These are phyloP conservation scores for Ceratobasidium sp. DNA, from an alignment of 1,284 basidiomycete genomes.

Conservation along the genomic window DNA sequence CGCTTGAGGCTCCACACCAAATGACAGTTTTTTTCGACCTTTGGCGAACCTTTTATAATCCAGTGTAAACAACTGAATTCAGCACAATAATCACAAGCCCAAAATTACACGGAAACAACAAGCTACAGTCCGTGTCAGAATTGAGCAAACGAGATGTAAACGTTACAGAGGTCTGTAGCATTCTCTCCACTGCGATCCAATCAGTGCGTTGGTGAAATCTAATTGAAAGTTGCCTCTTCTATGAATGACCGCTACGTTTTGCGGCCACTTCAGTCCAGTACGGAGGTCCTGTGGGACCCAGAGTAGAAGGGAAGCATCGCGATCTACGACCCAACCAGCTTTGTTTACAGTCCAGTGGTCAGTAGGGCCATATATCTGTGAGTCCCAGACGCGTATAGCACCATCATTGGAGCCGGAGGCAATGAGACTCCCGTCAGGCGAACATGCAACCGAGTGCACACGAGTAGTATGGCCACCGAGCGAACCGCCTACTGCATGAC, in stretches of 20 bases:
- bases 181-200: background rate
- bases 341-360: background rate
- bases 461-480: conserved; percentile 26
- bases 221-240: background rate
- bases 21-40: too few relatives aligned
- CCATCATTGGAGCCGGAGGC: conserved; percentile 34
- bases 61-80: too few relatives aligned
- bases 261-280: background rate
- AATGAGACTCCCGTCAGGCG: conserved; percentile 33
- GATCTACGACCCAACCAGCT: conserved; percentile 1
- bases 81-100: too few relatives aligned
- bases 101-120: too few relatives aligned
- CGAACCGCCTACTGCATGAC: background rate
- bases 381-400: background rate
- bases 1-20: too few relatives aligned
- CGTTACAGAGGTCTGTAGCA: too few relatives aligned
- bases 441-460: conserved; percentile 18
- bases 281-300: conserved; percentile 5
- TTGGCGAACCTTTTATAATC: too few relatives aligned
- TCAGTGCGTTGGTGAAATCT: background rate
- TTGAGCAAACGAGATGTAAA: too few relatives aligned
- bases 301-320: background rate
- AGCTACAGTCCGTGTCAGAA: too few relatives aligned
- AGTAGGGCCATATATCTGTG: background rate
- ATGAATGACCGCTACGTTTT: background rate